Conservation (phyloP, 305 asterid genomes). For the Fraxinus sp. region DNA sequence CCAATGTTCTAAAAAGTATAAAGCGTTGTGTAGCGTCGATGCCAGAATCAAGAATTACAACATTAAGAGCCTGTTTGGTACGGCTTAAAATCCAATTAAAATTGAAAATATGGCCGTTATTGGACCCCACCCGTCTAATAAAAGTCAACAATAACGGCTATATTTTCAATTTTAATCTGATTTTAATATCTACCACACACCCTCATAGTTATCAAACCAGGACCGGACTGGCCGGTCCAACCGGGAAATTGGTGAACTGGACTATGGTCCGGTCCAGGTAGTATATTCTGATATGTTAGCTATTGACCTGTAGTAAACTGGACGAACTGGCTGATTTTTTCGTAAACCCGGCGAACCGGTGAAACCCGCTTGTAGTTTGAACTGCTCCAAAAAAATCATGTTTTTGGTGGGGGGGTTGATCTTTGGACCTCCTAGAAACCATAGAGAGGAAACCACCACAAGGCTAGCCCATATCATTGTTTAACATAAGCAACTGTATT, state of each 20-base stretch:
- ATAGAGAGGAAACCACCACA: background rate
- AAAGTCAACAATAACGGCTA: no score
- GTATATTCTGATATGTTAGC: background rate
- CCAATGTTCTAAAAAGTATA: no score
- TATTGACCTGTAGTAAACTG: background rate
- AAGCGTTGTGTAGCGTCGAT: no score
- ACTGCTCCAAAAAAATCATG: background rate
- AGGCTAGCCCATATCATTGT: background rate
- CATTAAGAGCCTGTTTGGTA: no score
- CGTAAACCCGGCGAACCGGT: background rate
- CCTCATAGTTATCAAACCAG: background rate
- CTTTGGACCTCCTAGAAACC: background rate
- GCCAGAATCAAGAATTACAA: no score
- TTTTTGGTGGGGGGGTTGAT: background rate
- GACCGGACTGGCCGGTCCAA: background rate
- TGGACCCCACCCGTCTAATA: no score
- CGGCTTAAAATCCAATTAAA: no score
- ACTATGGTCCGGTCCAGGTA: background rate
- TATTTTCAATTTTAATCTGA: no score
- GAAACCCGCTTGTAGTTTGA: slow-evolving; percentile 39
- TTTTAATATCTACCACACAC: no score
- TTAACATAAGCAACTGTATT: background rate
- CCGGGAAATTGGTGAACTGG: background rate
- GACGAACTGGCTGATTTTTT: background rate
- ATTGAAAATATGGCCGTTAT: no score